These are phyloP conservation scores for Magnaporthiopsis incrustans DNA, from an alignment of 2,329 filamentous ascomycete genomes.

Conservation along the genomic window DNA sequence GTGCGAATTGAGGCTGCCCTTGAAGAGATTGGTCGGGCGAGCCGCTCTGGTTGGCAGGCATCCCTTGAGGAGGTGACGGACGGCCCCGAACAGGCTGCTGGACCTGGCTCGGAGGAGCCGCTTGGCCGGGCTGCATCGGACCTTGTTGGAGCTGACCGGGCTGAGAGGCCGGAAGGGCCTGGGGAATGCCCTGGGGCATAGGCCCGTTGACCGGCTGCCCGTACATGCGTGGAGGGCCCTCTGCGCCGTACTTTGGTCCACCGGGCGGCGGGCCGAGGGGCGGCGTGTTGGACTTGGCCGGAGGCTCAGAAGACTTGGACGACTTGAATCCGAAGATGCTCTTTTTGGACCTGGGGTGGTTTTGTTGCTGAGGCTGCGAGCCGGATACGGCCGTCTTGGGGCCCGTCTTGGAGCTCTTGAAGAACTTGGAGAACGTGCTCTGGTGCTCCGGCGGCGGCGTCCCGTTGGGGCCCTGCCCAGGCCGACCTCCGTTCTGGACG, in stretches of 20 bases:
- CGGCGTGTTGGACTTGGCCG: neutral
- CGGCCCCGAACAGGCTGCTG: neutral
- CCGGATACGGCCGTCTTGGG: neutral
- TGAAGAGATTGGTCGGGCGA: conserved; percentile 1
- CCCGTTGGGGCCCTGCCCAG: neutral
- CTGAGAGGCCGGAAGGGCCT: neutral
- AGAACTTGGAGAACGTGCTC: conserved; percentile 12
- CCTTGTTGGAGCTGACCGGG: conserved; percentile 10
- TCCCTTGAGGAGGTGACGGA: neutral
- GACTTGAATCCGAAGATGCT: conserved; percentile 16
- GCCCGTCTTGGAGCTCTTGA: conserved; percentile 9
- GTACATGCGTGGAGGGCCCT: conserved; percentile 6
- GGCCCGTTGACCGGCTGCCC: conserved; percentile 5
- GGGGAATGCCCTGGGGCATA: neutral
- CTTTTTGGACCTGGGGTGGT: conserved; percentile 17
- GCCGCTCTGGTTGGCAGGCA: neutral
- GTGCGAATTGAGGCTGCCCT: neutral
- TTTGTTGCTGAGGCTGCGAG: conserved; percentile 13
- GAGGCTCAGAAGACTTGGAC: conserved; percentile 16
- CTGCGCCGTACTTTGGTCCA: conserved; percentile 15
- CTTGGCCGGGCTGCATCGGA: conserved; percentile 8
- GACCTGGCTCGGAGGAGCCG: neutral
- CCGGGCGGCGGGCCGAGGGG: conserved; percentile 16
- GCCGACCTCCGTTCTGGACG: neutral
- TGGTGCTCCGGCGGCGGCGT: conserved; percentile 10